A percentile compares a stretch with the other conserved stretches of the same genome.
Conservation (phyloP, 2,329 filamentous ascomycete species). For the Verticillium albo-atrum region DNA sequence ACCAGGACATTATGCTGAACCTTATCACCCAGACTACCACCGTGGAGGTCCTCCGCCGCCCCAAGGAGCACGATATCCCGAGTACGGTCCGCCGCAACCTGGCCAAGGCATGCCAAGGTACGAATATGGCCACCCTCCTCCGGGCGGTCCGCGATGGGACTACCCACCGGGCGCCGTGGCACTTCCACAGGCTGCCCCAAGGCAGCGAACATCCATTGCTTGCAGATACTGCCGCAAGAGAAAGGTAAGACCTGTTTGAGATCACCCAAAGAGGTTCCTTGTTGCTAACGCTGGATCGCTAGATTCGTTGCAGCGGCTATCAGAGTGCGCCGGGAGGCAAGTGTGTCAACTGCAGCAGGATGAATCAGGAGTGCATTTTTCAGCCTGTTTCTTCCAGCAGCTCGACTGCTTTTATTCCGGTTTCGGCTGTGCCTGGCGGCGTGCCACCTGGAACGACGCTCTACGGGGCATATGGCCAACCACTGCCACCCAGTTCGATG, state of each 20-base stretch:
- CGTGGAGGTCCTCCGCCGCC: slow-evolving; percentile 25
- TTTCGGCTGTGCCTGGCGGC: slow-evolving; percentile 54
- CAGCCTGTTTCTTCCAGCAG: slow-evolving; percentile 54
- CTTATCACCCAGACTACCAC: slow-evolving; percentile 28
- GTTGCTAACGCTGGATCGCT: slow-evolving; percentile 15
- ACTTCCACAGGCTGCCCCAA: slow-evolving; percentile 47
- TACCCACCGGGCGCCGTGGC: slow-evolving; percentile 29
- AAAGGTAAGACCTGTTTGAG: slow-evolving; percentile 39
- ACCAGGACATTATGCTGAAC: slow-evolving; percentile 24
- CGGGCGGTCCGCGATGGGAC: slow-evolving; percentile 18
- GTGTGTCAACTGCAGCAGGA: slow-evolving; percentile 57
- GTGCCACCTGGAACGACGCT: slow-evolving; percentile 52
- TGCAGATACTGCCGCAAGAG: slow-evolving; percentile 58
- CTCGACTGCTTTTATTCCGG: slow-evolving; percentile 54
- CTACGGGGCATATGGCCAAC: slow-evolving; percentile 55
- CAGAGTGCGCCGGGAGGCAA: slow-evolving; percentile 55
- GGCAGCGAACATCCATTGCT: slow-evolving; percentile 56
- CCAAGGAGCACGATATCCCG: slow-evolving; percentile 24
- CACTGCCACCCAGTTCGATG: slow-evolving; percentile 28
- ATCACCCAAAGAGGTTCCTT: neutral
- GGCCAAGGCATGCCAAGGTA: slow-evolving; percentile 9
- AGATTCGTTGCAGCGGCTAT: slow-evolving; percentile 60
- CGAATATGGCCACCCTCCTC: slow-evolving; percentile 9
- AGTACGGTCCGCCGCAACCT: slow-evolving; percentile 21
- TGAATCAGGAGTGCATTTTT: slow-evolving; percentile 58